Base-by-base conservation (phyloP, 169 alveolate species). In the Plasmodium yoelii region DNA sequence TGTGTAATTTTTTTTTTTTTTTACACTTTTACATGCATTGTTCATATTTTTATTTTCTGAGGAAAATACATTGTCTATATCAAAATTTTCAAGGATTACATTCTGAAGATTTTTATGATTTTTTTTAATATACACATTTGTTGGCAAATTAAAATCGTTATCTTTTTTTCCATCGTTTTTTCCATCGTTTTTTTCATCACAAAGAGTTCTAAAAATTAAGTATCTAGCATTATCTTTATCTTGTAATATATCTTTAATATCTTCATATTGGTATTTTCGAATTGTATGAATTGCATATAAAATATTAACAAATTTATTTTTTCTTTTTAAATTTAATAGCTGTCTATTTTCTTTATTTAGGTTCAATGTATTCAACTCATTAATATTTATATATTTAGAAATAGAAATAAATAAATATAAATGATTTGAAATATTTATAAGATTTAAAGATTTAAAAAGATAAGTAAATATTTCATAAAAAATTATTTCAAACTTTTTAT, bases 391-490 rank as follows among this genome's bases (percentile, higher is more conserved):
- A 22, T 63, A 77, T 24, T 63, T 77, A 1, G 39, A 51, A 0
- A 77, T 4, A 18, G 88, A 22, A n/a, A 22, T 22, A 69, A 77
- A 77, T 46, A 77, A 49, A 15, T 77, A 56, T 12, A 77, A 77
- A 55, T 57, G 65, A 44, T 77, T 77, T n/a, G 88, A 47, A 9
- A 77, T 7, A 26, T 77, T 63, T 13, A 77, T 24, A 9, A 15
- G 51, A 44, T 64, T 46, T 24, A 77, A 13, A 34, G 49, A 63
- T 22, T 77, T 77, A n/a, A 77, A 63, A 13, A 77, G 47, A 15
- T 49, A 64, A 12, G 88, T 64, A 57, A 77, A 49, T 18, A 77
- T 63, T 47, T 77, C 88, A 44, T 77, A 77, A 64, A 77, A 77
- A 13, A 59, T 61, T 49, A n/a, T 77, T 77, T 19, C 72, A 5